Evolutionary conservation across 768 basidiomycete species (phyloP), one percentile per base, ranked within the genome.

Genomic region (Mycena kentingensis): DNA sequence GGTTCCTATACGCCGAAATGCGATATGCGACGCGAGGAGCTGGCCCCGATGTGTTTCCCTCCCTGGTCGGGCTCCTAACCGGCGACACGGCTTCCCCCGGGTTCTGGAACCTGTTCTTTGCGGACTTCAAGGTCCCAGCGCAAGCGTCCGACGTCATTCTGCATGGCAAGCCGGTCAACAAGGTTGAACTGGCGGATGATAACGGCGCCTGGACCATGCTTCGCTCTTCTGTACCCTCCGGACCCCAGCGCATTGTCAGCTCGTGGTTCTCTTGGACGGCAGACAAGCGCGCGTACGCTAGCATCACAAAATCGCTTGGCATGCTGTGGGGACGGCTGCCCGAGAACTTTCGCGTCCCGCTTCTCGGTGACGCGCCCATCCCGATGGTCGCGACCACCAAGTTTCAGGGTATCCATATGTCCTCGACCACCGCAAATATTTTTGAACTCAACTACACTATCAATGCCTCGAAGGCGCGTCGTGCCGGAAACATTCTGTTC

Each of bases 81-180:
- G 65, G 67, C 2, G 67, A 68, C 52, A 58, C 64, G 10, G 58
- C 56, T 2, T 68, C 65, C 1, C 67, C 64, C 3, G 55, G 52
- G 2, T 54, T 67, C 16, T 68, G 64, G 62, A 65, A 52, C 28
- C 25, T 67, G 11, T 68, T 60, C 52, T 47, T 67, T 24, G 51
- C 60, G 1, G 66, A 65, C 47, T 29, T 65, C 15, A 25, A 21
- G 18, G 26, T 65, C 11, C 37, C 41, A 0, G 13, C n/a, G n/a
- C n/a, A n/a, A n/a, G n/a, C n/a, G n/a, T n/a, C n/a, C n/a, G n/a
- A n/a, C n/a, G n/a, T n/a, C n/a, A n/a, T n/a, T n/a, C n/a, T n/a
- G n/a, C n/a, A n/a, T n/a, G n/a, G n/a, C n/a, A n/a, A n/a, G n/a
- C n/a, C n/a, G n/a, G n/a, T n/a, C n/a, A n/a, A n/a, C n/a, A n/a